Percentiles rank a stretch among this genome's conserved stretches.
These are phyloP conservation scores for Cadophora malorum DNA, from an alignment of 2,329 filamentous ascomycete species.

Conservation along the genomic window DNA sequence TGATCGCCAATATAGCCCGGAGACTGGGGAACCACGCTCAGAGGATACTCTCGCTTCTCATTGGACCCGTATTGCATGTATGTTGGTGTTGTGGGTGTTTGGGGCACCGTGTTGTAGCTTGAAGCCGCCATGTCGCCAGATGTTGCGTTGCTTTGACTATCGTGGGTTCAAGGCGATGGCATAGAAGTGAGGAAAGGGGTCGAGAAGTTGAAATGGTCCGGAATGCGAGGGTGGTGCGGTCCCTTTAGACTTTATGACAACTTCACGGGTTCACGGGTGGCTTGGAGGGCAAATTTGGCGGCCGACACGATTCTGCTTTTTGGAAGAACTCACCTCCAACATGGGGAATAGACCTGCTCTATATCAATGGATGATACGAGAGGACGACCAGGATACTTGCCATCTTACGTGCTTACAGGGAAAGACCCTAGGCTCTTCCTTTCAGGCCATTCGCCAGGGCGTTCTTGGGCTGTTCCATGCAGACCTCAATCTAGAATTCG, in stretches of 20 bases:
- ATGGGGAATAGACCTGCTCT: neutral
- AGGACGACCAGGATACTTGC: neutral
- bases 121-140: neutral
- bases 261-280: neutral
- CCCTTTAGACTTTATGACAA: neutral
- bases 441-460: neutral
- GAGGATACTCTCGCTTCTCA: neutral
- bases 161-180: too few species aligned
- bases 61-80: neutral
- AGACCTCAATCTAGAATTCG: neutral
- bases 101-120: conserved; percentile 1
- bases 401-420: neutral
- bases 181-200: too few species aligned
- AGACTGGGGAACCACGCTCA: neutral
- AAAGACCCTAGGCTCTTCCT: neutral
- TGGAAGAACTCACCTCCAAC: neutral
- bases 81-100: conserved; percentile 10
- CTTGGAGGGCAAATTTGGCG: neutral
- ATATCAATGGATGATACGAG: neutral
- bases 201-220: neutral
- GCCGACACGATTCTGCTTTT: neutral
- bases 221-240: neutral
- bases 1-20: neutral
- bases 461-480: neutral
- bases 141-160: neutral